Percentiles rank a stretch among this genome's conserved stretches.
Conservation (phyloP, 2,329 filamentous ascomycete genomes). For the Corinectria fuckeliana region DNA sequence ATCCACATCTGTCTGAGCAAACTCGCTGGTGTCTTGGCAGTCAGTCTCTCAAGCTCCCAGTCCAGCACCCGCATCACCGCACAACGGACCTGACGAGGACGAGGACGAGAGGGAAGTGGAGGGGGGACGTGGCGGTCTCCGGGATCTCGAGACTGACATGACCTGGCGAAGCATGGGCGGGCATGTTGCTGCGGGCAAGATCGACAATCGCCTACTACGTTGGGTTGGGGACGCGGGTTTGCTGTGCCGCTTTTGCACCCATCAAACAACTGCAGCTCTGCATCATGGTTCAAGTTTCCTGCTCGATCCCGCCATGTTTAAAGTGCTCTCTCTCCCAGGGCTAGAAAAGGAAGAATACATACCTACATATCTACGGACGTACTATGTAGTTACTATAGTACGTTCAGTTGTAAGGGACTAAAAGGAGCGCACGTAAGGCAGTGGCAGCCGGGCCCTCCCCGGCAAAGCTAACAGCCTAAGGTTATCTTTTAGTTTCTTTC, state of each 20-base stretch:
- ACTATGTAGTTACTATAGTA: too few species aligned
- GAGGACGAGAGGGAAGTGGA: not conserved
- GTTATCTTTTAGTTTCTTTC: constrained; percentile 1
- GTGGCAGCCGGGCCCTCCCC: not conserved
- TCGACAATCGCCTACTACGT: not conserved
- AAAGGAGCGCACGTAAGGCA: not conserved
- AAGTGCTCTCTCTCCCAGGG: not conserved
- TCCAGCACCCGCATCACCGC: not conserved
- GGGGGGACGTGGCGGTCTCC: constrained; percentile 5
- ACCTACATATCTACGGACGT: too few species aligned
- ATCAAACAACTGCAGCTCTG: not conserved
- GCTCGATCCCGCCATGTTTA: not conserved
- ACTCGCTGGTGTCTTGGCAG: constrained; percentile 8
- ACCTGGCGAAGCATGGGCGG: not conserved
- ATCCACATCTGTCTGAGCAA: not conserved
- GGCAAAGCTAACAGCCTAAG: not conserved
- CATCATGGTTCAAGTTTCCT: not conserved
- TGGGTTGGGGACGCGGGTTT: not conserved
- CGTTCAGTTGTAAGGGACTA: too few species aligned
- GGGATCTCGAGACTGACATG: not conserved
- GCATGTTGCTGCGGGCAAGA: not conserved
- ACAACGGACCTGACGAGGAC: not conserved
- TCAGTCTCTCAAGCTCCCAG: not conserved
- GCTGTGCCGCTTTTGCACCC: not conserved
- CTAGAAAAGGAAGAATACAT: not conserved